Conservation (phyloP, 805 yeast species). For the Geotrichum ghanense region DNA sequence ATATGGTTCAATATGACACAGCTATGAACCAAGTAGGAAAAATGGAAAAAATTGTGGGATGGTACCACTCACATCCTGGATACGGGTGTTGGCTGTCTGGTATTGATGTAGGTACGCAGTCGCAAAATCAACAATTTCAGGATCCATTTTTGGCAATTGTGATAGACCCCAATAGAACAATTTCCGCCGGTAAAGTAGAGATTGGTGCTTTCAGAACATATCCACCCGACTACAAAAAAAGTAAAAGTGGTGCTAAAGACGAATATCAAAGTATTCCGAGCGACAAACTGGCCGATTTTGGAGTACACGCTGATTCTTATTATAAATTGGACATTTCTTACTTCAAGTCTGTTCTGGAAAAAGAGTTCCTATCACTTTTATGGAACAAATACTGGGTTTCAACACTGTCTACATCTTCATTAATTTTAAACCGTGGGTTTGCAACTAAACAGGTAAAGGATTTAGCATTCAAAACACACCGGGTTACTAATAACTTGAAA, state of each 20-base stretch:
- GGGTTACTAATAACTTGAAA: background rate
- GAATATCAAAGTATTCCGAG: conserved; percentile 30
- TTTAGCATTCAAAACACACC: background rate
- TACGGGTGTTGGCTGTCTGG: conserved; percentile 95
- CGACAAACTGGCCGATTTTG: conserved; percentile 50
- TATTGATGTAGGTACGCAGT: conserved; percentile 85
- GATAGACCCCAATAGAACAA: conserved; percentile 68
- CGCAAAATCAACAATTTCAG: conserved; percentile 73
- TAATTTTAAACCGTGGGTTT: conserved; percentile 6
- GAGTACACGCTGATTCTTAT: conserved; percentile 58
- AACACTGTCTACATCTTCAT: conserved; percentile 25
- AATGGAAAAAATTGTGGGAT: conserved; percentile 77
- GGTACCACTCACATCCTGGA: conserved; percentile 97
- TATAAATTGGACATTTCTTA: conserved; percentile 54
- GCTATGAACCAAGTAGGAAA: conserved; percentile 38
- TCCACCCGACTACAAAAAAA: conserved; percentile 26
- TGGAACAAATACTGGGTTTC: conserved; percentile 39
- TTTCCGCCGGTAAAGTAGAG: conserved; percentile 52
- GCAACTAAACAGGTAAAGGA: background rate
- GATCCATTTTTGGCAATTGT: conserved; percentile 89
- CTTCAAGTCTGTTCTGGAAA: conserved; percentile 43
- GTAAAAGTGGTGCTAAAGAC: conserved; percentile 11
- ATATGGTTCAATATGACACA: conserved; percentile 76
- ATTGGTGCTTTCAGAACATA: conserved; percentile 84
- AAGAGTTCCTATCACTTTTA: conserved; percentile 31